These are phyloP conservation scores for Loxodes magnus DNA, from an alignment of 73 alveolate species.

Conservation along the genomic window DNA sequence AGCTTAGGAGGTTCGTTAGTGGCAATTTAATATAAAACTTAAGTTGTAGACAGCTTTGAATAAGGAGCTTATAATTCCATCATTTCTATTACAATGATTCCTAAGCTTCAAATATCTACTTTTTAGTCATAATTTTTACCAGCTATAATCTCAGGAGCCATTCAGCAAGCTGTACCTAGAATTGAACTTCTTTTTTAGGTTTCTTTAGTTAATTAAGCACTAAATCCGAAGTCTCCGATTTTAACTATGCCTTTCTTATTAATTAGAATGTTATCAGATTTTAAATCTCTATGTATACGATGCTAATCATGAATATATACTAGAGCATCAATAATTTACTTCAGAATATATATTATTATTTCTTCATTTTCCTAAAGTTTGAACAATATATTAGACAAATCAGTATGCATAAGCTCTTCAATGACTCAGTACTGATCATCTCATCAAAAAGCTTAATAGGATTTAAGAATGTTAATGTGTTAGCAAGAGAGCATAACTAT, in stretches of 20 bases:
- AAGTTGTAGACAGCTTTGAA: too few relatives aligned
- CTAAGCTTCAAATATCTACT: conserved; percentile 94
- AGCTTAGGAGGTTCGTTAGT: too few relatives aligned
- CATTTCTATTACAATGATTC: conserved; percentile 92
- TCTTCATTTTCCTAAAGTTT: too few relatives aligned
- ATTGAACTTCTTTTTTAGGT: conserved; percentile 55
- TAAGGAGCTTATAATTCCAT: conserved; percentile 99
- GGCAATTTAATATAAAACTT: too few relatives aligned
- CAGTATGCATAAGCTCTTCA: too few relatives aligned
- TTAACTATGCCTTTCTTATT: conserved; percentile 38
- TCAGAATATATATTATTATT: conserved; percentile 16
- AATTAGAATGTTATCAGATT: conserved; percentile 58
- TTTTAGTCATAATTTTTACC: conserved; percentile 66
- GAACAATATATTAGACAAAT: too few relatives aligned
- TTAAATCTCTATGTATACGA: conserved; percentile 73
- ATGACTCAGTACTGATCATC: too few relatives aligned
- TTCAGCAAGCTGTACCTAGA: conserved; percentile 81
- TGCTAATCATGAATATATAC: conserved; percentile 15
- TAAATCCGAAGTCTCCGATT: conserved; percentile 76
- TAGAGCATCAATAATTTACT: conserved; percentile 22
- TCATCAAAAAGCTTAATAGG: too few relatives aligned
- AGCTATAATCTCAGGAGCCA: conserved; percentile 81
- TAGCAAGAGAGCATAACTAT: too few relatives aligned
- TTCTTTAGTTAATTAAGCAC: conserved; percentile 62
- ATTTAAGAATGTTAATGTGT: too few relatives aligned